Evolutionary conservation across 192 early-diverging fungal species (phyloP).

Genomic region (Mortierella hygrophila): DNA sequence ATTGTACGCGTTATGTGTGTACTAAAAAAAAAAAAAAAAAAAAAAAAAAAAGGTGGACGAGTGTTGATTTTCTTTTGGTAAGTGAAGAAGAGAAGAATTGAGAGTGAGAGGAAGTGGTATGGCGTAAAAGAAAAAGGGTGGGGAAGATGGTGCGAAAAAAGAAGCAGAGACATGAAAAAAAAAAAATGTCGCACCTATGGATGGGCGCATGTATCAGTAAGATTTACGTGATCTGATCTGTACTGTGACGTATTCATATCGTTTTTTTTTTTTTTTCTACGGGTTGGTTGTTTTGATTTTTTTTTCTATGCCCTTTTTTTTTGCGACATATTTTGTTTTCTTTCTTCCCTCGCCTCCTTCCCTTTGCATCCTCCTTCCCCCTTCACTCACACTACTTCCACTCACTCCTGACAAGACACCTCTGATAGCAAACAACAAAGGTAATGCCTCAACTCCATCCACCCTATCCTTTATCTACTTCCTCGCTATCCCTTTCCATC

Average conservation of each 20-base stretch:
- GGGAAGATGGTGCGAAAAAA: conserved; percentile 4
- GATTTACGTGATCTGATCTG: neutral
- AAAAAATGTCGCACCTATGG: neutral
- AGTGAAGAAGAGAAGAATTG: neutral
- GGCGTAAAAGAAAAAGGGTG: neutral
- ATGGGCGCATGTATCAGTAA: conserved; percentile 1
- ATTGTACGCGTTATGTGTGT: too few species aligned
- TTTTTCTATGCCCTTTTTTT: neutral
- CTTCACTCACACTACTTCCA: neutral
- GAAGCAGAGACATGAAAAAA: neutral
- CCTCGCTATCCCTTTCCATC: neutral
- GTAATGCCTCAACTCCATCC: neutral
- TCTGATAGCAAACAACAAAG: neutral
- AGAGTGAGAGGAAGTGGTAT: neutral
- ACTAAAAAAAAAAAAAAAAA: too few species aligned
- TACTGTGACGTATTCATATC: neutral
- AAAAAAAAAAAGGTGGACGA: neutral
- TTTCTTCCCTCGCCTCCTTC: neutral
- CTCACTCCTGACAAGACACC: neutral
- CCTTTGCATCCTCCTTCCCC: neutral
- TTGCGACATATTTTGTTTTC: conserved; percentile 4
- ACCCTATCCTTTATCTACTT: neutral
- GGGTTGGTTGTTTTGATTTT: neutral
- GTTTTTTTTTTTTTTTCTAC: neutral
- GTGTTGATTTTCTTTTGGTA: neutral